A percentile compares a stretch with the other conserved stretches of the same genome.
These are phyloP conservation scores for Lasiodiplodia sp. DNA, from an alignment of 2,329 filamentous ascomycete species.

Conservation along the genomic window DNA sequence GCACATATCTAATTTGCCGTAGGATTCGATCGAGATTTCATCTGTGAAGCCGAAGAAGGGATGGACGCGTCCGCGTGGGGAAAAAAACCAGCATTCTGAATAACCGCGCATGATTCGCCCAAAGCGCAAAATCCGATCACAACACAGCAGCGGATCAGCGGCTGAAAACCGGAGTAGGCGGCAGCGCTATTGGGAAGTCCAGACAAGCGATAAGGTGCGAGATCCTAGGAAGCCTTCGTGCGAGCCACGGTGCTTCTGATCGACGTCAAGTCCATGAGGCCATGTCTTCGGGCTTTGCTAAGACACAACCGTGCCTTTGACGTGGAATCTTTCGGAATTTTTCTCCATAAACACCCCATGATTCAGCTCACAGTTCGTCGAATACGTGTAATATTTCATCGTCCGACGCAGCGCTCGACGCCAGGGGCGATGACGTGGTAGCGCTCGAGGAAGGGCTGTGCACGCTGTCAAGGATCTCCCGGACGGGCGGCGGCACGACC, in stretches of 20 bases:
- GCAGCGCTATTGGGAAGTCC: background rate
- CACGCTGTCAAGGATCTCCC: slow-evolving; percentile 40
- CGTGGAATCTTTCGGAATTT: background rate
- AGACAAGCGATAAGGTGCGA: background rate
- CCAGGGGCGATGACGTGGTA: slow-evolving; percentile 3
- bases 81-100: background rate
- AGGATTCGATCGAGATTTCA: background rate
- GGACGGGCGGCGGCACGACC: slow-evolving; percentile 42
- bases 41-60: background rate
- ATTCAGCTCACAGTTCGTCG: slow-evolving; percentile 34
- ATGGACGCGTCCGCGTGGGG: background rate
- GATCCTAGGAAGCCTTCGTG: background rate
- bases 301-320: background rate
- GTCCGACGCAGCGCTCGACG: slow-evolving; percentile 19
- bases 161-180: background rate
- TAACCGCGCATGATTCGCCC: background rate
- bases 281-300: background rate
- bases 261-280: background rate
- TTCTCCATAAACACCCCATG: background rate
- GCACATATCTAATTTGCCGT: background rate
- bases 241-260: background rate
- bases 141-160: background rate
- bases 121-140: background rate
- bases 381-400: slow-evolving; percentile 34
- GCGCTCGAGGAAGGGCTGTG: slow-evolving; percentile 18